Conservation (phyloP, 23 red algal genomes). For the Gracilaria vermiculophylla region DNA sequence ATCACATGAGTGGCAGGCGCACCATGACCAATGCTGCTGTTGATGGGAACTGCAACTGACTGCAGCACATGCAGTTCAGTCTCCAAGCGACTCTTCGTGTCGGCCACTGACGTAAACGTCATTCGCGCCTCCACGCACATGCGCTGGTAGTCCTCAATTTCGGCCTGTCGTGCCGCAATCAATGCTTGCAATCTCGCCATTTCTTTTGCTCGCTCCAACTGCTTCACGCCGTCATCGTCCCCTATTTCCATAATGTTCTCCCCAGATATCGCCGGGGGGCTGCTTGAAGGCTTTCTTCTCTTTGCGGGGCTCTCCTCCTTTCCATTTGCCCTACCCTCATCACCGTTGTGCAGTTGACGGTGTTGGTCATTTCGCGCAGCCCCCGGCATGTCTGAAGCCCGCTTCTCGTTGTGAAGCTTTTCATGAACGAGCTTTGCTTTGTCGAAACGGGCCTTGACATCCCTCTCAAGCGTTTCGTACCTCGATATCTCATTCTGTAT, state of each 20-base stretch:
- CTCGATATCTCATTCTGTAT: conserved; percentile 36
- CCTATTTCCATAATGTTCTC: background rate
- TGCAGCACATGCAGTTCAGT: conserved; percentile 42
- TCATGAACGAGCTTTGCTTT: conserved; percentile 36
- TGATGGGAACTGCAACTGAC: background rate
- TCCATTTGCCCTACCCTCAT: background rate
- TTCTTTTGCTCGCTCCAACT: conserved; percentile 22
- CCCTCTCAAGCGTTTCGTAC: conserved; percentile 4
- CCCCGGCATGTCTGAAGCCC: background rate
- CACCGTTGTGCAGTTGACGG: background rate
- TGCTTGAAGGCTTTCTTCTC: background rate
- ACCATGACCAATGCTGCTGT: background rate
- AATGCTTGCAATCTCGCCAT: conserved; percentile 32
- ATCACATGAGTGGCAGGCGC: background rate
- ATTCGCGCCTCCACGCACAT: conserved; percentile 39
- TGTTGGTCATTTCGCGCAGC: conserved; percentile 15
- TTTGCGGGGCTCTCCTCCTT: background rate
- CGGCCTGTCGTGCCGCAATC: conserved; percentile 45
- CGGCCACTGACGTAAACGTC: background rate
- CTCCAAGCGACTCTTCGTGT: conserved; percentile 49
- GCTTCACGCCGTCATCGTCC: background rate
- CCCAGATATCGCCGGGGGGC: background rate
- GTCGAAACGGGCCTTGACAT: conserved; percentile 21
- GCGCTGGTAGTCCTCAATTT: conserved; percentile 43
- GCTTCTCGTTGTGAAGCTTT: conserved; percentile 38